Conservation (phyloP, 495 filamentous ascomycete genomes). For the Pyronema domesticum region DNA sequence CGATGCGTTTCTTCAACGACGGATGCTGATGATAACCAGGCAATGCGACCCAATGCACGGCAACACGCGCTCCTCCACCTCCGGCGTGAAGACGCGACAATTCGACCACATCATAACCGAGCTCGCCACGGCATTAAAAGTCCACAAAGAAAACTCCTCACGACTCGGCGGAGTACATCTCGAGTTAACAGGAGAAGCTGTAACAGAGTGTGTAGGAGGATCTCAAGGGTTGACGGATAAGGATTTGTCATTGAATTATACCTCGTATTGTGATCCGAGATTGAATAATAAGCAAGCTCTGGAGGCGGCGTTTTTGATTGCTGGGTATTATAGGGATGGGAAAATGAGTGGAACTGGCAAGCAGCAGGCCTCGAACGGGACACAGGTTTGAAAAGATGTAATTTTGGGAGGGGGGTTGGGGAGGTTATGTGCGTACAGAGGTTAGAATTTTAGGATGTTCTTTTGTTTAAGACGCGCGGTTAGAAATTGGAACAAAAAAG, state of each 20-base stretch:
- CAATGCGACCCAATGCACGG: conserved; percentile 98
- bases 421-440: too few species aligned
- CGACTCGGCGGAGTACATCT: conserved; percentile 89
- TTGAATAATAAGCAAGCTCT: conserved; percentile 96
- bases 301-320: conserved; percentile 84
- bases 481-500: too few species aligned
- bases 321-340: conserved; percentile 52
- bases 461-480: too few species aligned
- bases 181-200: conserved; percentile 85
- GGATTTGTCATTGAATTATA: conserved; percentile 73
- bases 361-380: too few species aligned
- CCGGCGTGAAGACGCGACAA: conserved; percentile 68
- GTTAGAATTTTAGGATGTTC: too few species aligned
- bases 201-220: conserved; percentile 90
- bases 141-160: conserved; percentile 65
- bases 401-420: too few species aligned
- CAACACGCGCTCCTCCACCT: conserved; percentile 49
- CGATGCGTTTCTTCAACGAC: neutral
- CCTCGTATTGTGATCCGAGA: conserved; percentile 83
- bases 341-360: conserved; percentile 1
- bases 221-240: conserved; percentile 74
- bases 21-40: conserved; percentile 3
- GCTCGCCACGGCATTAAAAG: conserved; percentile 55
- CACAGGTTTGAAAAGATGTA: too few species aligned
- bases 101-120: conserved; percentile 78